Evolutionary conservation across 2,329 filamentous ascomycete species (phyloP), one percentile per base, ranked within the genome.

Genomic region (Phaeomoniella chlamydospora): DNA sequence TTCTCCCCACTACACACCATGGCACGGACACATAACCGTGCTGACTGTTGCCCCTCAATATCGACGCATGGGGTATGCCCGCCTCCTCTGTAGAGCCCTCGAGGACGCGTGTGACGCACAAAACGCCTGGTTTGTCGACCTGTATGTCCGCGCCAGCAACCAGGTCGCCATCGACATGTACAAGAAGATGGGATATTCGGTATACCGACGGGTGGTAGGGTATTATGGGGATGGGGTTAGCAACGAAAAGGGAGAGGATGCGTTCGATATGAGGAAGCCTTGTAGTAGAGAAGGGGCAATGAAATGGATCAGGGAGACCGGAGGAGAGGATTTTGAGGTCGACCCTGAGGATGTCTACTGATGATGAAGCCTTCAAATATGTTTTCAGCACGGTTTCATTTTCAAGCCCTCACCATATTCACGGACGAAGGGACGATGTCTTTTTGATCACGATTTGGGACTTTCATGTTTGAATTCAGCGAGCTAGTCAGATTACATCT

Each of bases 11-110:
- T 93, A 92, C 62, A 79, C 94, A n/a, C 88, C 88, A n/a, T 96
- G 86, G 84, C 90, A 98, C 62, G 88, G 86, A 14, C 90, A 98
- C 60, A 93, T 98, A 53, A 98, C 90, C 3, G 90, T 88, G 22
- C 68, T 98, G 35, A 96, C 90, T 0, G 84, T 98, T 14, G 80
- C 88, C 1, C 90, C 90, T 0, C 75, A 80, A 38, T 85, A 85
- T 34, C 78, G 90, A 17, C 74, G 90, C 31, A 70, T 90, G 12
- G 88, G 90, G 12, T 81, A 94, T 48, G 90, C 88, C 35, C 84
- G 80, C 40, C 78, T 80, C 32, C 68, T 98, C 26, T 86, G 81
- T 0, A 72, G 81, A 49, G 77, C 83, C 38, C 68, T 98, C 18
- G 88, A 94, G 57, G 67, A 69, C n/a, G 78, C 76, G 2, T 85